Percentiles rank a stretch among this genome's conserved stretches.
These are phyloP conservation scores for Epichloe glyceriae DNA, from an alignment of 2,329 filamentous ascomycete genomes.

Conservation along the genomic window DNA sequence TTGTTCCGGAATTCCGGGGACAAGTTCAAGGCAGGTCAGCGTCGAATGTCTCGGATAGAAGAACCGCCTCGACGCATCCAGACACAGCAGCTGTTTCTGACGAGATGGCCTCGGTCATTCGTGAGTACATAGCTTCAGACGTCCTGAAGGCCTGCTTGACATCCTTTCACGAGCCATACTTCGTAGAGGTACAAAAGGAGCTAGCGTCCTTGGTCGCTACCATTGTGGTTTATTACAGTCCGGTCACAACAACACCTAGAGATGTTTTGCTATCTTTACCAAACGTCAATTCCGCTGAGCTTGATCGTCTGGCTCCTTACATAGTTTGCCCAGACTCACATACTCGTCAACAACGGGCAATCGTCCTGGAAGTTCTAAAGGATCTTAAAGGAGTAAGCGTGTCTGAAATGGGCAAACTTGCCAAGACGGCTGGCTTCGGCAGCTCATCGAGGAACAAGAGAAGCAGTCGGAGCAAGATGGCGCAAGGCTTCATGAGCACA, in stretches of 20 bases:
- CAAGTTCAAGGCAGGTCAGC: conserved; percentile 10
- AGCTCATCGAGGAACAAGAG: conserved; percentile 15
- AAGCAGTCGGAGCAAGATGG: conserved; percentile 35
- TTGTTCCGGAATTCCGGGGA: conserved; percentile 62
- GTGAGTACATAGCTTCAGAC: conserved; percentile 80
- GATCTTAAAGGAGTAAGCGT: conserved; percentile 84
- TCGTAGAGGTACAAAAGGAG: conserved; percentile 91
- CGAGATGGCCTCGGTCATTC: conserved; percentile 52
- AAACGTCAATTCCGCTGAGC: conserved; percentile 54
- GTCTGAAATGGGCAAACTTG: conserved; percentile 81
- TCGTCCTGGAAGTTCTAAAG: conserved; percentile 75
- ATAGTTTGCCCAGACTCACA: conserved; percentile 45
- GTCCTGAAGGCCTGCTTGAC: conserved; percentile 83
- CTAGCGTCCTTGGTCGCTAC: conserved; percentile 76
- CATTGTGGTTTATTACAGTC: conserved; percentile 66
- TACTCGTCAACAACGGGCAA: conserved; percentile 63
- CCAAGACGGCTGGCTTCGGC: conserved; percentile 33
- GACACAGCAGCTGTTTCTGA: conserved; percentile 35
- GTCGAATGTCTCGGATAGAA: conserved; percentile 15
- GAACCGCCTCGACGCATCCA: conserved; percentile 10
- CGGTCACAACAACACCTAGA: conserved; percentile 55
- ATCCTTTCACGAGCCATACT: conserved; percentile 88
- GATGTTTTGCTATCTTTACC: conserved; percentile 69
- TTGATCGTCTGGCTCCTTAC: conserved; percentile 51
- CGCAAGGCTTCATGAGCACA: conserved; percentile 52